phyloP scores from a whole-genome alignment of 306 rosid genomes.

The Alnus rubra region DNA sequence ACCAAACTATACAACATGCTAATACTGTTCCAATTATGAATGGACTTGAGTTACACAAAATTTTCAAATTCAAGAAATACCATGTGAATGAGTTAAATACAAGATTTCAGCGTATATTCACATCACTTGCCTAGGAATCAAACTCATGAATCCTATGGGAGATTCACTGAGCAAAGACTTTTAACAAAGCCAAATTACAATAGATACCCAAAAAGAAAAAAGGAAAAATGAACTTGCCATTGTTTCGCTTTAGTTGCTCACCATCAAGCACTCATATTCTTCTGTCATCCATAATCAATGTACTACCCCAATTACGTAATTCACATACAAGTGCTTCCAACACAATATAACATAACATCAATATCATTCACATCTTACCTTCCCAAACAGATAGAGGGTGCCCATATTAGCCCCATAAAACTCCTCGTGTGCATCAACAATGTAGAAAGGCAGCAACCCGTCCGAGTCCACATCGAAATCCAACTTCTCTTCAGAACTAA shows the following conservation, averaged over 20 bases:
- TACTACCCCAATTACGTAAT: background rate
- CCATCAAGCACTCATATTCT: background rate
- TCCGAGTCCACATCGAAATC: slow-evolving; percentile 62
- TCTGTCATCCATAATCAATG: background rate
- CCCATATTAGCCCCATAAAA: slow-evolving; percentile 77
- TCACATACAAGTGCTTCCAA: background rate
- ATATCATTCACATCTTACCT: slow-evolving; percentile 48
- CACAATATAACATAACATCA: background rate
- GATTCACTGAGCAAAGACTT: background rate
- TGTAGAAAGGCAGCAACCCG: slow-evolving; percentile 71
- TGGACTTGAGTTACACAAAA: background rate
- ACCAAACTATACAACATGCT: background rate
- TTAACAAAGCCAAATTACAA: background rate
- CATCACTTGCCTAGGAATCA: background rate
- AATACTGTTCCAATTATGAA: background rate
- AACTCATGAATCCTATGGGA: background rate
- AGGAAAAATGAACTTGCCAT: background rate
- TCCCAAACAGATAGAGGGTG: slow-evolving; percentile 82
- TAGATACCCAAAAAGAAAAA: background rate
- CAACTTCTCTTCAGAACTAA: slow-evolving; percentile 32
- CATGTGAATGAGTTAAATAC: background rate
- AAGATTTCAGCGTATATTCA: background rate
- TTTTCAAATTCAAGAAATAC: background rate
- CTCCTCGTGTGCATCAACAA: slow-evolving; percentile 87
- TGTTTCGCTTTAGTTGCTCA: background rate